These are phyloP conservation scores for Debaryomyces robertsiae DNA, from an alignment of 1,139 yeast genomes.

Conservation along the genomic window DNA sequence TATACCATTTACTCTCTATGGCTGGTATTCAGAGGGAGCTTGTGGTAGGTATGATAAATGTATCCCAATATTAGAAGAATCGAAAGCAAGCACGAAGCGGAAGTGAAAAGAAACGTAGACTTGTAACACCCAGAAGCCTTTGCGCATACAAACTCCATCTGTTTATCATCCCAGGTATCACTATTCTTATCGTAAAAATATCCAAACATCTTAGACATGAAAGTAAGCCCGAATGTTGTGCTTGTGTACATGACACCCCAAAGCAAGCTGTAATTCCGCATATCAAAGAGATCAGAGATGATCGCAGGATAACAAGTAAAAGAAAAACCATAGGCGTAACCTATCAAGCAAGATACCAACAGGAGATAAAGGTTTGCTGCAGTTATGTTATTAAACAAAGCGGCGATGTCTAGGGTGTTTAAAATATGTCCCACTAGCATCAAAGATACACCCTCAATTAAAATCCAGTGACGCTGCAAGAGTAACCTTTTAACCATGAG, in stretches of 20 bases:
- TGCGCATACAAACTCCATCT: constrained; percentile 31
- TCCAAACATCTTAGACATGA: constrained; percentile 46
- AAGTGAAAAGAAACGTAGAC: constrained; percentile 39
- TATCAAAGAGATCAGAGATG: constrained; percentile 75
- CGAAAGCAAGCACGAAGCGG: constrained; percentile 29
- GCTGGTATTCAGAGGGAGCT: not conserved
- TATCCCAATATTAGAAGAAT: constrained; percentile 26
- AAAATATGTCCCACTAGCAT: constrained; percentile 44
- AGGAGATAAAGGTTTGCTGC: constrained; percentile 39
- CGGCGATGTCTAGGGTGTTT: constrained; percentile 33
- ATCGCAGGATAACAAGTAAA: constrained; percentile 84
- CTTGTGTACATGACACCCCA: constrained; percentile 79
- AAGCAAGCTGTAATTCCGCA: constrained; percentile 69
- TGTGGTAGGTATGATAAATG: constrained; percentile 18
- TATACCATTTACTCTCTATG: not conserved
- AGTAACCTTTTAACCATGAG: constrained; percentile 50
- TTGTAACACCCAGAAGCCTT: constrained; percentile 44
- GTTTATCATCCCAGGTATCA: constrained; percentile 25
- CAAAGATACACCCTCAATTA: constrained; percentile 51
- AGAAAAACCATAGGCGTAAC: constrained; percentile 77
- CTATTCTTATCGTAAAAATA: constrained; percentile 39
- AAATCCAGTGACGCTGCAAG: constrained; percentile 70
- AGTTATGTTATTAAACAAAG: constrained; percentile 25
- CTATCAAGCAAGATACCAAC: constrained; percentile 62
- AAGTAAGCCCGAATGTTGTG: constrained; percentile 39